These are phyloP conservation scores for Penicillium verhagenii DNA, from an alignment of 495 filamentous ascomycete genomes.

Conservation along the genomic window DNA sequence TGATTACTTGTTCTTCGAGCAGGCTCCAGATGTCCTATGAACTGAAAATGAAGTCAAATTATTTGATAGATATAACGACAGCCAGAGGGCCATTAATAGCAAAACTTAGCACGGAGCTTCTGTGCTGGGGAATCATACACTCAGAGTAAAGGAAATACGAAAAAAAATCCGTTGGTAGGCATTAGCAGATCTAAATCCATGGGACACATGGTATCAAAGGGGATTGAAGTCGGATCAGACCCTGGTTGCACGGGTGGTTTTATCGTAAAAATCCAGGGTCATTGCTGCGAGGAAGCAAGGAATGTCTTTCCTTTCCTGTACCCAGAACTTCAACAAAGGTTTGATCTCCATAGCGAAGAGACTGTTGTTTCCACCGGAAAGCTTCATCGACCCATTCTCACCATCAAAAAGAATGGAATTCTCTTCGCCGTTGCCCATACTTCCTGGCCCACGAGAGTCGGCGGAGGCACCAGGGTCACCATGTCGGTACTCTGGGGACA, in stretches of 20 bases:
- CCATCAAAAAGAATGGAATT: constrained; percentile 96
- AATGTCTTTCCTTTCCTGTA: constrained; percentile 83
- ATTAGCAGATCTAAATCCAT: background rate
- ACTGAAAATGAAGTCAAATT: background rate
- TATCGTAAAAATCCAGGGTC: constrained; percentile 90
- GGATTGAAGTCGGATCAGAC: background rate
- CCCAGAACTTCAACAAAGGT: constrained; percentile 88
- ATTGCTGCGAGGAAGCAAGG: constrained; percentile 88
- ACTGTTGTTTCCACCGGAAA: constrained; percentile 83
- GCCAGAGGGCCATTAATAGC: background rate
- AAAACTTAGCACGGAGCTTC: constrained; percentile 24
- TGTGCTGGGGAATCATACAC: constrained; percentile 31
- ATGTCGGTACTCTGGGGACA: constrained; percentile 52
- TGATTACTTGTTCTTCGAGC: too few species aligned
- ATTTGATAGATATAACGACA: background rate
- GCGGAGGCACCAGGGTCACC: constrained; percentile 52
- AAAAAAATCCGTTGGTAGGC: background rate
- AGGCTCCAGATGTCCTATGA: background rate
- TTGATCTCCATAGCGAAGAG: constrained; percentile 81
- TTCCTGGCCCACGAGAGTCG: constrained; percentile 44
- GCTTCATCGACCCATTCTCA: constrained; percentile 95
- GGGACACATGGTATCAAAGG: background rate
- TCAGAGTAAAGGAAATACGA: constrained; percentile 4
- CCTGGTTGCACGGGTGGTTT: constrained; percentile 56
- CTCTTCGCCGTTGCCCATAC: constrained; percentile 59